These are phyloP conservation scores for Pleurotus tuoliensis DNA, from an alignment of 768 basidiomycete species.

Conservation along the genomic window DNA sequence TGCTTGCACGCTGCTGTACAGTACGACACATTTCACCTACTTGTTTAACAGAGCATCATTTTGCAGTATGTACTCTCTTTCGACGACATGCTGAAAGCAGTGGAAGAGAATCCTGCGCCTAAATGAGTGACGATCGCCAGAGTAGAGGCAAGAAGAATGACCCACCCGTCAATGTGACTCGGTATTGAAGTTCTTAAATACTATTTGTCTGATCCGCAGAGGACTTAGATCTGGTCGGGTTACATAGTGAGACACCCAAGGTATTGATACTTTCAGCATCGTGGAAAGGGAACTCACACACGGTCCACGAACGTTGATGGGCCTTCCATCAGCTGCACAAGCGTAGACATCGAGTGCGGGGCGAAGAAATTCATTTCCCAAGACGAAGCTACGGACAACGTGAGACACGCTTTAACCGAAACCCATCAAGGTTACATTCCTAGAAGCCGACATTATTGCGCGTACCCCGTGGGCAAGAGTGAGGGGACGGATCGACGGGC, in stretches of 20 bases:
- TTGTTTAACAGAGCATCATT: too few species aligned
- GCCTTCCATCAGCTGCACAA: slow-evolving; percentile 45
- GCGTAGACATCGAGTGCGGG: slow-evolving; percentile 45
- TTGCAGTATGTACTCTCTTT: too few species aligned
- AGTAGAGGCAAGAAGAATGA: neutral
- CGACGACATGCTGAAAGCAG: too few species aligned
- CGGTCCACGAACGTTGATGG: slow-evolving; percentile 35
- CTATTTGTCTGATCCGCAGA: slow-evolving; percentile 37
- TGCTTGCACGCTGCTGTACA: too few species aligned
- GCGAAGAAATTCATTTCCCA: slow-evolving; percentile 54
- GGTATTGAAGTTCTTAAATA: slow-evolving; percentile 43
- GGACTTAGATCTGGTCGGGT: slow-evolving; percentile 46
- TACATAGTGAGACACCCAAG: slow-evolving; percentile 48
- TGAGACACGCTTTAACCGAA: neutral
- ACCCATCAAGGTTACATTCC: slow-evolving; percentile 34
- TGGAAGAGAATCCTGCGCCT: slow-evolving; percentile 26
- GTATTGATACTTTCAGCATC: slow-evolving; percentile 17
- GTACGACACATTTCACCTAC: too few species aligned
- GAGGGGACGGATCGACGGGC: slow-evolving; percentile 40
- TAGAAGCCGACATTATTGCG: slow-evolving; percentile 52
- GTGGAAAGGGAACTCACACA: slow-evolving; percentile 26
- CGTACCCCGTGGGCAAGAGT: slow-evolving; percentile 45
- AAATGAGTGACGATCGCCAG: neutral
- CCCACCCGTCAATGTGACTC: slow-evolving; percentile 35
- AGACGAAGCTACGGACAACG: slow-evolving; percentile 44